Percentiles rank a stretch among this genome's conserved stretches.
phyloP scores from a whole-genome alignment of 2,329 filamentous ascomycete genomes.

The Epichloe sylvatica region DNA sequence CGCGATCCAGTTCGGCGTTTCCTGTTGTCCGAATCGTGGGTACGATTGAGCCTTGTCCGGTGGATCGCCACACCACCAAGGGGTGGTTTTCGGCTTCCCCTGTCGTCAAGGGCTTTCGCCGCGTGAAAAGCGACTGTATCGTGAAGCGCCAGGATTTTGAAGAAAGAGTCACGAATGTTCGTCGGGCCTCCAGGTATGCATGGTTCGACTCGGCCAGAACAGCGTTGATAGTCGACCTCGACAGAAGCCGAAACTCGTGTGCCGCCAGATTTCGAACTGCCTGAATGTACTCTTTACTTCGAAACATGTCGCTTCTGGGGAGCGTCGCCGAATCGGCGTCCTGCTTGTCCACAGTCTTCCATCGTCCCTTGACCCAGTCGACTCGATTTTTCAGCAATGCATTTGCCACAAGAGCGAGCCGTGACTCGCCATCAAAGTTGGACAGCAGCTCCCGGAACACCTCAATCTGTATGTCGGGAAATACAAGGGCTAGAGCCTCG shows the following conservation, averaged over 20 bases:
- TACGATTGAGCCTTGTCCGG: constrained; percentile 39
- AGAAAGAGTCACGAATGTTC: constrained; percentile 53
- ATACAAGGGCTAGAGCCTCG: constrained; percentile 54
- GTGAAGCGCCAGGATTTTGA: constrained; percentile 67
- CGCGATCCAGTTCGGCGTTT: constrained; percentile 47
- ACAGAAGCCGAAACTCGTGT: constrained; percentile 63
- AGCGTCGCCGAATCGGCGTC: constrained; percentile 24
- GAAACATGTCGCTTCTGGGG: constrained; percentile 50
- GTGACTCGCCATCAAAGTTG: constrained; percentile 61
- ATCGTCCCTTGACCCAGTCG: constrained; percentile 57
- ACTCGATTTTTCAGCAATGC: constrained; percentile 58
- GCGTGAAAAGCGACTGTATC: constrained; percentile 55
- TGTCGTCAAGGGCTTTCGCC: constrained; percentile 42
- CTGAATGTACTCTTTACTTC: constrained; percentile 50
- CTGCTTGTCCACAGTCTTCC: constrained; percentile 32
- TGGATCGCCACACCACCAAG: constrained; percentile 46
- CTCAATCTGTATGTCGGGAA: constrained; percentile 68
- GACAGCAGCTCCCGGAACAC: constrained; percentile 71
- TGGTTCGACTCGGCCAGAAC: constrained; percentile 72
- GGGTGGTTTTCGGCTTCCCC: constrained; percentile 45
- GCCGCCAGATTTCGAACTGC: constrained; percentile 55
- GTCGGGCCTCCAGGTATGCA: constrained; percentile 58
- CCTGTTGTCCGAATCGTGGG: constrained; percentile 54
- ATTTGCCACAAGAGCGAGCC: constrained; percentile 64
- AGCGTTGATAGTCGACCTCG: constrained; percentile 59